Evolutionary conservation across 1,139 yeast species (phyloP), one percentile per base, ranked within the genome.

Genomic region (Blastobotrys malaysiensis): DNA sequence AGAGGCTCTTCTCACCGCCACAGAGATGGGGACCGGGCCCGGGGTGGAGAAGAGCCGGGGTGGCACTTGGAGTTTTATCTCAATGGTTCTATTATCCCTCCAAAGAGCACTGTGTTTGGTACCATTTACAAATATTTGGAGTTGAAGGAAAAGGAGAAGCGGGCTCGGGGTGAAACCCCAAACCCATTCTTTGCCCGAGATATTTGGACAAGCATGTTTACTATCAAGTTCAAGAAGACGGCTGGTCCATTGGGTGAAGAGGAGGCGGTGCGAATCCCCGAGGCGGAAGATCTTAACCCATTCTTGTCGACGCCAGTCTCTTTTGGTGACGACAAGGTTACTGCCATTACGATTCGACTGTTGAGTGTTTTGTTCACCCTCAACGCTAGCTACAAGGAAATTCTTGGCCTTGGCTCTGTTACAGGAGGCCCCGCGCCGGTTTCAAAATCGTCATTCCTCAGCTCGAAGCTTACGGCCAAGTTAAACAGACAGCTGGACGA

Each of bases 401-500:
- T 72, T 45, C 52, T 56, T 31, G 60, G 58, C 5, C 19, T 51
- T 14, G 52, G 55, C n/a, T 31, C 49, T 36, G 6, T 16, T 3
- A 31, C 39, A 7, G 39, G 39, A 13, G 50, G 54, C n/a, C 54
- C 50, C 7, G 45, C 54, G 19, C 46, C 43, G 20, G 43, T 81
- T 9, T 68, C 79, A 0, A 74, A 73, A 24, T 73, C 78, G 11
- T 66, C 74, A 21, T 91, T 90, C 63, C 73, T 85, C 63, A 91
- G 88, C 65, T 83, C 91, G 72, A 91, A 90, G 64, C 70, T 93
- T 31, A 84, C 96, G 2, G 96, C 95, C 0, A 93, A 91, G 67
- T 74, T 93, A 55, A 86, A 88, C 59, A 75, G 96, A 51, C 98
- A 91, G 69, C 70, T 93, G 45, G 97, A 91, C 63, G 98, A 93